A percentile compares a stretch with the other conserved stretches of the same genome.
These are phyloP conservation scores for Solioccasus polychromus DNA, from an alignment of 768 basidiomycete genomes.

Conservation along the genomic window DNA sequence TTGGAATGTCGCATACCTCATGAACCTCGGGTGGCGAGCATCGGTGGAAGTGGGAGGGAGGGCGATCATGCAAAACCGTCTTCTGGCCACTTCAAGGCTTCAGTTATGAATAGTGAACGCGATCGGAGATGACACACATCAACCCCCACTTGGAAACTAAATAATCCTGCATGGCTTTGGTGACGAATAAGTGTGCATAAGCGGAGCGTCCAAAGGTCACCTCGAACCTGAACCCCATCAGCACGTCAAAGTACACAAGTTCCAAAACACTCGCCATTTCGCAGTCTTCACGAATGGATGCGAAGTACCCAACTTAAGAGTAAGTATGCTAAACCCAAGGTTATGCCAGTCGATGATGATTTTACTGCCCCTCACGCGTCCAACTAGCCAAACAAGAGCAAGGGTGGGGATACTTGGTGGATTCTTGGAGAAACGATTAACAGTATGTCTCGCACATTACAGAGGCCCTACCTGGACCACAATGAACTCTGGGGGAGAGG, in stretches of 20 bases:
- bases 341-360: constrained; percentile 99
- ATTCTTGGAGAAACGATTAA: constrained; percentile 53
- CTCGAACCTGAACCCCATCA: constrained; percentile 67
- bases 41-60: constrained; percentile 79
- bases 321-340: constrained; percentile 90
- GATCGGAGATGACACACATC: constrained; percentile 47
- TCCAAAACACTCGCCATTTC: constrained; percentile 51
- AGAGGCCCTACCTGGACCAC: constrained; percentile 74
- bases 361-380: constrained; percentile 66
- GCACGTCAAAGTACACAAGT: not conserved
- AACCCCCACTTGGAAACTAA: constrained; percentile 74
- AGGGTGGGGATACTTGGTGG: constrained; percentile 96
- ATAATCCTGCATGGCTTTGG: constrained; percentile 75
- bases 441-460: not conserved
- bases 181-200: constrained; percentile 92
- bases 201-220: constrained; percentile 72
- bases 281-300: constrained; percentile 75
- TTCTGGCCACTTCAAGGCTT: constrained; percentile 61
- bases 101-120: not conserved
- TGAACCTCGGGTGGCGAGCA: constrained; percentile 71
- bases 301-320: constrained; percentile 66
- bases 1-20: constrained; percentile 47
- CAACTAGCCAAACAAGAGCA: constrained; percentile 76
- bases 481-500: constrained; percentile 75
- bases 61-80: constrained; percentile 83